Evolutionary conservation across 2,329 filamentous ascomycete genomes (phyloP).

Genomic region (Penicillium sp.): DNA sequence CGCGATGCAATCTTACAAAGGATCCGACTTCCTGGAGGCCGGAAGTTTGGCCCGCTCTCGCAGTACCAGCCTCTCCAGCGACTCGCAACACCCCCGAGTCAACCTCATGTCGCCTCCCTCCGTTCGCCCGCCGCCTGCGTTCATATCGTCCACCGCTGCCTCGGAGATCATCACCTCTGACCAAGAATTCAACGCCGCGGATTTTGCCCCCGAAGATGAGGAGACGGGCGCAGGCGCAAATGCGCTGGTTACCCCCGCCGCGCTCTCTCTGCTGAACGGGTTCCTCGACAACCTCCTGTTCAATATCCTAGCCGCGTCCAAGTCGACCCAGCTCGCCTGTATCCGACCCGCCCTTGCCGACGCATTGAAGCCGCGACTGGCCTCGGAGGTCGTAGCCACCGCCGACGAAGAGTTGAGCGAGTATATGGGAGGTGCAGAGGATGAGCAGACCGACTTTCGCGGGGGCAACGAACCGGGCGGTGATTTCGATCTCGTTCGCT

Average conservation of each 20-base stretch:
- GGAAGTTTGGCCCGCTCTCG: slow-evolving; percentile 38
- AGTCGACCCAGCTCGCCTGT: slow-evolving; percentile 72
- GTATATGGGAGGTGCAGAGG: slow-evolving; percentile 76
- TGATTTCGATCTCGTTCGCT: slow-evolving; percentile 85
- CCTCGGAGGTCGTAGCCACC: slow-evolving; percentile 77
- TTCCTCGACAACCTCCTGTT: slow-evolving; percentile 94
- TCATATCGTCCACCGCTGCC: slow-evolving; percentile 84
- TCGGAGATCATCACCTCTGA: slow-evolving; percentile 90
- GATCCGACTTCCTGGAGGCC: slow-evolving; percentile 34
- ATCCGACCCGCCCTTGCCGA: slow-evolving; percentile 82
- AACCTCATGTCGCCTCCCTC: slow-evolving; percentile 65
- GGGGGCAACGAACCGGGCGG: slow-evolving; percentile 53
- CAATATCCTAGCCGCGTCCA: slow-evolving; percentile 79
- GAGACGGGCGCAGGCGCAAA: slow-evolving; percentile 67
- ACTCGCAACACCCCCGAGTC: slow-evolving; percentile 35
- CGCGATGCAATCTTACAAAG: slow-evolving; percentile 35
- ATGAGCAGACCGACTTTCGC: slow-evolving; percentile 69
- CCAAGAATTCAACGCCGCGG: slow-evolving; percentile 72
- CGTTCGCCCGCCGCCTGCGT: slow-evolving; percentile 77
- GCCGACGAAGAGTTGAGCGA: slow-evolving; percentile 86
- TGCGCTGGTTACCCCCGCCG: slow-evolving; percentile 70
- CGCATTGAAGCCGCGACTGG: slow-evolving; percentile 85
- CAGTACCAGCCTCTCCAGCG: slow-evolving; percentile 42
- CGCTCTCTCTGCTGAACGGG: slow-evolving; percentile 78
- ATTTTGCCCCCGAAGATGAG: slow-evolving; percentile 69